Percentiles rank a stretch among this genome's conserved stretches.
These are phyloP conservation scores for Phytopythium montanum DNA, from an alignment of 352 stramenopile species.

Conservation along the genomic window DNA sequence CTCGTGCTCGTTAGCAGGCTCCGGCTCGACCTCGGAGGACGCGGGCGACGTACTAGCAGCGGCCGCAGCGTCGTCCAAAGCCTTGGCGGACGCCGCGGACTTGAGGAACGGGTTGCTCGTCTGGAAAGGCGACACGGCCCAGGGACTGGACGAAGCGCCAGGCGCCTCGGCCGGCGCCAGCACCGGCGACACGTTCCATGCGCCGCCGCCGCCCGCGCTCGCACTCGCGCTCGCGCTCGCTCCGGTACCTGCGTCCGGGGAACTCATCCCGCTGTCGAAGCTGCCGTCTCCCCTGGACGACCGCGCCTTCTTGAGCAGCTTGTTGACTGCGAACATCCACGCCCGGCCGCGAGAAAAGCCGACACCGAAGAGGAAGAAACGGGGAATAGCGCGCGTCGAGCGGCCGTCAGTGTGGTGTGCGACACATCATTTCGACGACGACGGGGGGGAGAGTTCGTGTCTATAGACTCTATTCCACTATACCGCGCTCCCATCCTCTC, in stretches of 20 bases:
- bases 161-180: conserved; percentile 11
- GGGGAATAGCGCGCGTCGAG: conserved; percentile 8
- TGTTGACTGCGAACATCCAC: conserved; percentile 51
- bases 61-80: background rate
- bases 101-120: conserved; percentile 34
- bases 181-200: conserved; percentile 49
- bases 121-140: conserved; percentile 40
- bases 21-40: conserved; percentile 12
- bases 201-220: conserved; percentile 26
- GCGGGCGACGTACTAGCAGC: conserved; percentile 6
- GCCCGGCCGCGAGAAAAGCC: background rate
- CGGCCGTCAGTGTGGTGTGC: conserved; percentile 8
- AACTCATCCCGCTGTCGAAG: conserved; percentile 25
- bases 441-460: background rate
- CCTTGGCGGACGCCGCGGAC: conserved; percentile 4
- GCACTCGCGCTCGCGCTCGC: conserved; percentile 16
- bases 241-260: conserved; percentile 18
- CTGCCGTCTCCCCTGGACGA: conserved; percentile 15
- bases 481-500: conserved; percentile 4
- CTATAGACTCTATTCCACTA: conserved; percentile 10
- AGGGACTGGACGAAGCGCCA: conserved; percentile 26
- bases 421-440: background rate
- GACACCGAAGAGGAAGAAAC: conserved; percentile 10
- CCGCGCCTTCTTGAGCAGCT: conserved; percentile 71
- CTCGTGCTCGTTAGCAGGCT: conserved; percentile 27